These are phyloP conservation scores for Nakaseomyces kungkrabaensis DNA, from an alignment of 1,139 yeast genomes.

Conservation along the genomic window DNA sequence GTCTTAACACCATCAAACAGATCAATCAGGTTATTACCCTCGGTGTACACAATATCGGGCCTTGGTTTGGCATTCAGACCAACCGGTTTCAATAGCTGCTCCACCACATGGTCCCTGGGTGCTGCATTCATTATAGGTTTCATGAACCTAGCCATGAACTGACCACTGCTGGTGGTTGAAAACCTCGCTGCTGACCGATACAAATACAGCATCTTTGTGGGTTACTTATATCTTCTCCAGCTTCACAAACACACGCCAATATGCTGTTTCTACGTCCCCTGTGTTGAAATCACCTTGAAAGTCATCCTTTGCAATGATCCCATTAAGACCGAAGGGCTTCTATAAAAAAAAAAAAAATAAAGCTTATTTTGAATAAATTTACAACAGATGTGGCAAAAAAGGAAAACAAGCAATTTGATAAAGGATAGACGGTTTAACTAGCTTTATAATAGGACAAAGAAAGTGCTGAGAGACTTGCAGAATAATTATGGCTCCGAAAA, in stretches of 20 bases:
- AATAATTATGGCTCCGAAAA: slow-evolving; percentile 17
- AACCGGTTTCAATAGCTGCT: slow-evolving; percentile 36
- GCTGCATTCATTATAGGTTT: slow-evolving; percentile 32
- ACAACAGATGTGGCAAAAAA: too few species aligned
- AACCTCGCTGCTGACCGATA: neutral
- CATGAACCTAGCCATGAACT: slow-evolving; percentile 33
- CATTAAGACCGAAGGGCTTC: too few species aligned
- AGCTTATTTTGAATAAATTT: too few species aligned
- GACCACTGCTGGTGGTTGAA: slow-evolving; percentile 9
- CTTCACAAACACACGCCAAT: neutral
- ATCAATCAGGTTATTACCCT: slow-evolving; percentile 33
- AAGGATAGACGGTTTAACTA: too few species aligned
- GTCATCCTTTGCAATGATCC: too few species aligned
- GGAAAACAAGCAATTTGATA: too few species aligned
- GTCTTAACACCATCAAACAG: slow-evolving; percentile 40
- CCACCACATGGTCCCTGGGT: slow-evolving; percentile 31
- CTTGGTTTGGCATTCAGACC: slow-evolving; percentile 36
- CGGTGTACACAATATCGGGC: slow-evolving; percentile 14
- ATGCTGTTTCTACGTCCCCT: too few species aligned
- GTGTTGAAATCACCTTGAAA: too few species aligned
- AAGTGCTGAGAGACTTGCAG: too few species aligned
- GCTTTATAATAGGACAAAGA: too few species aligned
- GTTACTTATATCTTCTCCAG: too few species aligned
- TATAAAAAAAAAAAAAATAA: too few species aligned
- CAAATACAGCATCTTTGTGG: neutral